phyloP scores from a whole-genome alignment of 2,329 filamentous ascomycete genomes.

The Ophiostoma piceae region DNA sequence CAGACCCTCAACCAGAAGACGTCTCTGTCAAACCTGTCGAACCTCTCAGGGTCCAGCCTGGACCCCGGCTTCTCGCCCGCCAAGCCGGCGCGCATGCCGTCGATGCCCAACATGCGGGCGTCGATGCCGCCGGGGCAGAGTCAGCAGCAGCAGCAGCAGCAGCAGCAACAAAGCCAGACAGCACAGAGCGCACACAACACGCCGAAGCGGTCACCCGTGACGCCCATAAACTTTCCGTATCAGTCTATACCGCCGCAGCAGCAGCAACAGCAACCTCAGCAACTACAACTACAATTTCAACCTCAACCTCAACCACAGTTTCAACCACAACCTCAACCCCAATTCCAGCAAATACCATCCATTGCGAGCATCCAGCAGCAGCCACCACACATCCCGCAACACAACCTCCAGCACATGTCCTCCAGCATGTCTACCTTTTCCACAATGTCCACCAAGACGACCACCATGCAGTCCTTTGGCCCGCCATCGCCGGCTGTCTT shows the following conservation, averaged over 20 bases:
- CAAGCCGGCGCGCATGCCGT: conserved; percentile 5
- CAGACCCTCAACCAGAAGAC: not conserved
- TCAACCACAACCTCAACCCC: not conserved
- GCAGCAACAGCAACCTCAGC: not conserved
- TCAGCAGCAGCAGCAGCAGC: not conserved
- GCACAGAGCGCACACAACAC: conserved; percentile 9
- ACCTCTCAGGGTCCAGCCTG: not conserved
- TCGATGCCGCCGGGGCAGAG: not conserved
- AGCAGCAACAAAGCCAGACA: not conserved
- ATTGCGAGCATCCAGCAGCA: not conserved
- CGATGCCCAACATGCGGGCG: conserved; percentile 8
- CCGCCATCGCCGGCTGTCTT: not conserved
- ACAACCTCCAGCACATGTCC: not conserved
- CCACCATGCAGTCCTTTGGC: not conserved
- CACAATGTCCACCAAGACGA: not conserved
- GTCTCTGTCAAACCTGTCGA: not conserved
- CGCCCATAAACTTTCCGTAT: conserved; percentile 1
- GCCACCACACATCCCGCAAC: not conserved
- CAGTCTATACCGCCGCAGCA: not conserved
- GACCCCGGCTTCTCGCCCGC: not conserved
- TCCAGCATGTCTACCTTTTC: not conserved
- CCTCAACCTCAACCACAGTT: not conserved
- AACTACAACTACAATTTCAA: not conserved
- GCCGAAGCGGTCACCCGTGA: not conserved
- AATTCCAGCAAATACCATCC: not conserved